Percentiles rank a stretch among this genome's conserved stretches.
phyloP scores from a whole-genome alignment of 495 filamentous ascomycete species.

The Hapsidospora chrysogenum region DNA sequence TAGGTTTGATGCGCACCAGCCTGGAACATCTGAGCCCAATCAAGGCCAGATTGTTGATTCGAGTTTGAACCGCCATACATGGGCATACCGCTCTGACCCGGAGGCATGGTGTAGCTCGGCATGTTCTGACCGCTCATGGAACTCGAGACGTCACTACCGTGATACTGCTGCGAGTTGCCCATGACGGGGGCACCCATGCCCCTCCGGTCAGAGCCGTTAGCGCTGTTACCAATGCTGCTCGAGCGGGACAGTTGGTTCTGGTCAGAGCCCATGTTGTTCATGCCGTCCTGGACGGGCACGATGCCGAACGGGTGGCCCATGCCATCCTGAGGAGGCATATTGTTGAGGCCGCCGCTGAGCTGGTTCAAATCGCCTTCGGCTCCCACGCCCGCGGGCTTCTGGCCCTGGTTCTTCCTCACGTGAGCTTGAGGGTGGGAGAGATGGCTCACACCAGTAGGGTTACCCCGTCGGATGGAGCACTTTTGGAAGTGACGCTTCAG shows the following conservation, averaged over 20 bases:
- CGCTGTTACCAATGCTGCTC: constrained; percentile 39
- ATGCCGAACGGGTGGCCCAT: constrained; percentile 28
- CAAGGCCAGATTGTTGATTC: constrained; percentile 28
- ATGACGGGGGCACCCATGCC: constrained; percentile 28
- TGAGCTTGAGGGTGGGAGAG: constrained; percentile 81
- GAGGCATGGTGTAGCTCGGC: constrained; percentile 36
- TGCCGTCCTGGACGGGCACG: constrained; percentile 25
- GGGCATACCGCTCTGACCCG: constrained; percentile 32
- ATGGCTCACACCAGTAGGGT: constrained; percentile 83
- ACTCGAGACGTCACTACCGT: constrained; percentile 26
- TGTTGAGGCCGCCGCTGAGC: constrained; percentile 31
- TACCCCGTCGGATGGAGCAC: constrained; percentile 86
- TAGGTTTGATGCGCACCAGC: constrained; percentile 44
- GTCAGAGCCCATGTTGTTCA: constrained; percentile 32
- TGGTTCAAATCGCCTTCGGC: constrained; percentile 32
- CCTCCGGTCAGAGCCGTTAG: constrained; percentile 31
- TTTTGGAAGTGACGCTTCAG: constrained; percentile 98
- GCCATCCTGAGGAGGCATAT: constrained; percentile 13
- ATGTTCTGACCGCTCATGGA: constrained; percentile 39
- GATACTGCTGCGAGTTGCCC: constrained; percentile 26
- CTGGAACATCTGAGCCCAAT: constrained; percentile 63
- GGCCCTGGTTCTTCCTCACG: constrained; percentile 51
- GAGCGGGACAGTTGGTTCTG: constrained; percentile 39
- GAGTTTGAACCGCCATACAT: constrained; percentile 29
- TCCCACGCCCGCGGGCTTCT: constrained; percentile 26